Evolutionary conservation across 2,329 filamentous ascomycete genomes (phyloP), one percentile per base, ranked within the genome.

Genomic region (Fusarium nanum): DNA sequence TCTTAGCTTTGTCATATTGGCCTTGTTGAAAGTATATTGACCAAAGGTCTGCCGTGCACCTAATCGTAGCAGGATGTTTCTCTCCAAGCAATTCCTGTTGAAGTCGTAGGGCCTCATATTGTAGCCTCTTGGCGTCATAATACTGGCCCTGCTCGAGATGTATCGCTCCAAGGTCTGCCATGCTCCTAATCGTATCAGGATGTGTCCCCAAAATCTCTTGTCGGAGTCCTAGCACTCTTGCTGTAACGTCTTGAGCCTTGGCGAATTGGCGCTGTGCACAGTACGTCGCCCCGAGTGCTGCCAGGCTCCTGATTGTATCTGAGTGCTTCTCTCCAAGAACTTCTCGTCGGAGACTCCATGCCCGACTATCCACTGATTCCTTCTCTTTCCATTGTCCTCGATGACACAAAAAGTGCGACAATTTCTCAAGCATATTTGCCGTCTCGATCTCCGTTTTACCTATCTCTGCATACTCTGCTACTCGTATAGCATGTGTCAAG

Each of bases 341-440:
- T 8, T 22, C 5, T 14, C 14, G 28, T 20, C 45, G 44, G 0
- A 53, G n/a, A 6, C 2, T 0, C 12, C 10, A 10, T 14, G n/a
- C 8, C 8, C 46, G 22, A 6, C 12, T 20, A 12, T 22, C 4
- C 4, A 61, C 27, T 11, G 23, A 6, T 7, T 40, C 37, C 1
- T 6, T 20, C 16, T 60, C 56, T 11, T 12, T 16, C 32, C 8
- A 55, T 40, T 7, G 11, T 1, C 41, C 41, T 23, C 10, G n/a
- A 1, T 12, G 0, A 2, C 4, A 1, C 1, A 60, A 10, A 34
- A 47, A 55, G 1, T 1, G 0, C 5, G 30, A 9, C 3, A 47
- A 25, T n/a, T 0, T 2, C 11, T 12, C 10, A n/a, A 60, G 56
- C 1, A 54, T 12, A 18, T 0, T 5, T 3, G 30, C n/a, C 16